Evolutionary conservation across 2,329 filamentous ascomycete species (phyloP), one percentile per base, ranked within the genome.

Genomic region (Fusarium acutatum): DNA sequence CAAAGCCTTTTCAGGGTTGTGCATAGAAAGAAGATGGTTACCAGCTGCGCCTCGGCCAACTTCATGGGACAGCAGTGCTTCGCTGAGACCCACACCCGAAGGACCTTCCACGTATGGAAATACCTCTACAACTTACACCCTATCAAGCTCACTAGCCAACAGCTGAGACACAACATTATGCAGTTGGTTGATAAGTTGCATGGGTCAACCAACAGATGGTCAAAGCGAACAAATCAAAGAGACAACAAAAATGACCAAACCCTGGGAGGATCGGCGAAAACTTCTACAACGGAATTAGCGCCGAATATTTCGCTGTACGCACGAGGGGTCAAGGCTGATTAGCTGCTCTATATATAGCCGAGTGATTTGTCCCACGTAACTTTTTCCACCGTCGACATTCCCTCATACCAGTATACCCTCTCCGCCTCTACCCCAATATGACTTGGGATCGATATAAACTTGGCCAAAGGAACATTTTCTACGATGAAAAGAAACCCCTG

Each of bases 371-470:
- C 41, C 17, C 24, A 14, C 1, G 18, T 12, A 41, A 20, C 17
- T 5, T 13, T 9, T n/a, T 28, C n/a, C 24, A 26, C 24, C 6
- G 13, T 28, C 18, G 2, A 22, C 22, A 28, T 28, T 46, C 43
- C 43, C 43, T 44, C 43, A 22, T 14, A 5, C 43, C 24, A 46
- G 43, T 22, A 22, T 20, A 22, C 24, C 11, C 10, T 15, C 24
- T 22, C 8, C 13, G 24, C 24, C 22, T 28, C 18, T 28, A 46
- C 24, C 24, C 6, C 14, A 52, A 52, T 15, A 71, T 73, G 64
- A 22, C 64, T 50, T 73, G 71, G 71, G 30, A 59, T 28, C 60
- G 71, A 10, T 60, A 35, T 11, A 38, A 60, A 22, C 64, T 73
- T 8, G 58, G 50, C 17, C 24, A 68, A 28, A 63, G 50, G 7